Percentiles rank a stretch among this genome's conserved stretches.
phyloP scores from a whole-genome alignment of 345 rosid species.

The Anacardium occidentale region DNA sequence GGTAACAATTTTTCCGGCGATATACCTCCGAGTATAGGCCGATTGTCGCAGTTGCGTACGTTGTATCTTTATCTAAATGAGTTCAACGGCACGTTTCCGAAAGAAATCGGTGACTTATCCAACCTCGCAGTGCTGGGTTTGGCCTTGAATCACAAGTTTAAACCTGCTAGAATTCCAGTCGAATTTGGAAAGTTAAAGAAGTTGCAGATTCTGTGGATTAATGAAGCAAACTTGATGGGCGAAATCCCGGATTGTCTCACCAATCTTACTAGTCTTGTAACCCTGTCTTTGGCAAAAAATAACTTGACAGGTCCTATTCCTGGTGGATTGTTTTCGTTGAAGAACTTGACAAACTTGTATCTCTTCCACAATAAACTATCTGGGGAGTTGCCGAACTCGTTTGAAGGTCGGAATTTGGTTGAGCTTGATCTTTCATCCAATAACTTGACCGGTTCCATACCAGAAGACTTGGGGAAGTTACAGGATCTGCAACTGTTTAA shows the following conservation, averaged over 20 bases:
- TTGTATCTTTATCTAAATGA: slow-evolving; percentile 38
- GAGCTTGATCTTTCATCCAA: slow-evolving; percentile 57
- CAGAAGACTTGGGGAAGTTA: slow-evolving; percentile 13
- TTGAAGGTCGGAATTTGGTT: slow-evolving; percentile 40
- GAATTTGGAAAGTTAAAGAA: too few relatives aligned
- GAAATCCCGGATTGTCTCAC: slow-evolving; percentile 49
- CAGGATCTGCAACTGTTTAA: neutral
- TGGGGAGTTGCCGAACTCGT: neutral
- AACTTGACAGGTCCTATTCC: slow-evolving; percentile 48
- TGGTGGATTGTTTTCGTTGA: too few relatives aligned
- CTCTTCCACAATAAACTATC: too few relatives aligned
- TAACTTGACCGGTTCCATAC: slow-evolving; percentile 64
- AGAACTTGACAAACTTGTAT: too few relatives aligned
- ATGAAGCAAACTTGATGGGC: slow-evolving; percentile 51
- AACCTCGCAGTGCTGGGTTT: slow-evolving; percentile 50
- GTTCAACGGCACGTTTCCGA: slow-evolving; percentile 75
- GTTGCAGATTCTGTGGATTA: slow-evolving; percentile 40
- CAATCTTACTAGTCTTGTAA: slow-evolving; percentile 46
- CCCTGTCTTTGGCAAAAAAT: slow-evolving; percentile 52
- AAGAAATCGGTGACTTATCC: slow-evolving; percentile 63
- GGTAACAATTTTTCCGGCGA: slow-evolving; percentile 65
- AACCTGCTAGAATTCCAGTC: slow-evolving; percentile 41
- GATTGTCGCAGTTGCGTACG: slow-evolving; percentile 38
- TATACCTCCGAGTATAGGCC: slow-evolving; percentile 55
- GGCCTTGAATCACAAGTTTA: slow-evolving; percentile 46